A percentile compares a stretch with the other conserved stretches of the same genome.
Conservation (phyloP, 306 rosid species). For the Rubus idaeus region DNA sequence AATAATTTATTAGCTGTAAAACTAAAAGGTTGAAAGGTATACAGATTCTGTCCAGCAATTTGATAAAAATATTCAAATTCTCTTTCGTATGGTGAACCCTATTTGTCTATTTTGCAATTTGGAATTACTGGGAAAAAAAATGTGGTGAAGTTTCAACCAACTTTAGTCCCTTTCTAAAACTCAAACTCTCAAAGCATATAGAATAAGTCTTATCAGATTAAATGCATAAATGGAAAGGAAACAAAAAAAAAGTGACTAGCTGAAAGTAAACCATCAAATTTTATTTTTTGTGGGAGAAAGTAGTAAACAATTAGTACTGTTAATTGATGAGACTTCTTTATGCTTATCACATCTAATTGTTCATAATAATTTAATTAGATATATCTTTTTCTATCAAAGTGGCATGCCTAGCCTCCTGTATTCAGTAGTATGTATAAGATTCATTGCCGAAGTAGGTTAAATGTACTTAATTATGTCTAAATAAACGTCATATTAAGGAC, state of each 20-base stretch:
- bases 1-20: constrained; percentile 48
- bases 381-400: neutral
- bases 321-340: too few species aligned
- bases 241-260: neutral
- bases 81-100: constrained; percentile 46
- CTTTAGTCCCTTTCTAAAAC: constrained; percentile 47
- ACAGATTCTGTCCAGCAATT: constrained; percentile 61
- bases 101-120: constrained; percentile 44
- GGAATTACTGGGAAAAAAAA: constrained; percentile 21
- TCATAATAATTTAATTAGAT: neutral
- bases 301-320: too few species aligned
- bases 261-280: constrained; percentile 12
- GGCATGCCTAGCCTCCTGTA: too few species aligned
- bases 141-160: constrained; percentile 30
- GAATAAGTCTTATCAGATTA: constrained; percentile 25
- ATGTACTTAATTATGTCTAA: neutral
- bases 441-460: neutral
- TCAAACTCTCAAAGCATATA: constrained; percentile 37
- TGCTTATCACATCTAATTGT: too few species aligned
- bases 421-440: neutral
- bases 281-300: neutral
- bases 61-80: constrained; percentile 69
- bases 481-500: neutral
- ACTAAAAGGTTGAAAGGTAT: constrained; percentile 28
- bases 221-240: neutral